A percentile compares a stretch with the other conserved stretches of the same genome.
phyloP scores from a whole-genome alignment of 1,139 yeast species.

The Lodderomyces oxycetoniae region DNA sequence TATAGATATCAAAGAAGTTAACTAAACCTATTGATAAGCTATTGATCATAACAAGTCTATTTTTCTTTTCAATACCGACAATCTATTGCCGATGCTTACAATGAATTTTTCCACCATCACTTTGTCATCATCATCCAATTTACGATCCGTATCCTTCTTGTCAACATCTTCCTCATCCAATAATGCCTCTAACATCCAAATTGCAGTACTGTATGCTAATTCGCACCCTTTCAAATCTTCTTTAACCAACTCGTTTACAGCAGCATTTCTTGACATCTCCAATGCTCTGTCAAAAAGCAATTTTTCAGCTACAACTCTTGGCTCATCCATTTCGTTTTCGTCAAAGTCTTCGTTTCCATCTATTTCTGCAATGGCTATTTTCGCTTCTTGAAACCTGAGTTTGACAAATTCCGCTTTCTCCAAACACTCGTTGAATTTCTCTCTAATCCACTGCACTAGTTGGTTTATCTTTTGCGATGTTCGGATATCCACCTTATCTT shows the following conservation, averaged over 20 bases:
- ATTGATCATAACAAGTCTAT: conserved; percentile 16
- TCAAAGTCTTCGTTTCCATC: conserved; percentile 3
- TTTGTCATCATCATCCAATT: conserved; percentile 65
- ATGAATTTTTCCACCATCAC: conserved; percentile 74
- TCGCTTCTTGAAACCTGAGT: conserved; percentile 50
- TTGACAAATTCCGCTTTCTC: conserved; percentile 82
- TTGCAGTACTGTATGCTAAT: conserved; percentile 80
- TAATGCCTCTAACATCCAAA: conserved; percentile 92
- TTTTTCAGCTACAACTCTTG: conserved; percentile 64
- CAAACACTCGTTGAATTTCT: conserved; percentile 79
- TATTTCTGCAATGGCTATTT: conserved; percentile 19
- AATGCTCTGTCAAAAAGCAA: conserved; percentile 87
- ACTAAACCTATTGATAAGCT: too few relatives aligned
- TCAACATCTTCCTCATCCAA: conserved; percentile 44
- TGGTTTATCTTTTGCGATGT: conserved; percentile 55
- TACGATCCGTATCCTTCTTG: conserved; percentile 18
- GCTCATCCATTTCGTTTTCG: not conserved
- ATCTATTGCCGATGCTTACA: conserved; percentile 65
- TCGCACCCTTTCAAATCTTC: conserved; percentile 79
- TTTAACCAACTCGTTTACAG: conserved; percentile 76
- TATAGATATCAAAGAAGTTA: too few relatives aligned
- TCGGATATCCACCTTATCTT: conserved; percentile 14
- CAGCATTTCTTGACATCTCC: conserved; percentile 89
- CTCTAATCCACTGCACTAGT: conserved; percentile 89
- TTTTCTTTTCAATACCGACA: conserved; percentile 53